phyloP scores from a whole-genome alignment of 2,329 filamentous ascomycete genomes.

The Xylariaceae sp. region DNA sequence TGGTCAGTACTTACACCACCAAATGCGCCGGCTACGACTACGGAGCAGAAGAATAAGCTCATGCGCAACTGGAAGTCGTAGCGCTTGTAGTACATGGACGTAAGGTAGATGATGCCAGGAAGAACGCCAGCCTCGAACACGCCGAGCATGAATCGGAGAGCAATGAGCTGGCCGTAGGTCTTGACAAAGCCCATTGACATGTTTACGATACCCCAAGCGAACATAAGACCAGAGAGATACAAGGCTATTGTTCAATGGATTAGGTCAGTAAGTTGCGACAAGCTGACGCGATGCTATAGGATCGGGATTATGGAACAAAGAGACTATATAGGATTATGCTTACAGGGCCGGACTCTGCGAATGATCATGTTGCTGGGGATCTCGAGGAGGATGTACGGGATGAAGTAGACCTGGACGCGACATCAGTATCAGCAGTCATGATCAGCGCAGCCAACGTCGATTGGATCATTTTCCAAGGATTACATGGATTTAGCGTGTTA shows the following conservation, averaged over 20 bases:
- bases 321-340: neutral
- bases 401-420: constrained; percentile 30
- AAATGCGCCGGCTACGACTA: constrained; percentile 39
- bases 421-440: neutral
- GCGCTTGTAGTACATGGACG: constrained; percentile 45
- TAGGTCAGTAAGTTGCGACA: neutral
- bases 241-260: constrained; percentile 7
- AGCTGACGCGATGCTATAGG: neutral
- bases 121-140: constrained; percentile 44
- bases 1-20: constrained; percentile 33
- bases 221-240: constrained; percentile 37
- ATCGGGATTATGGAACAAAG: neutral
- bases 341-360: constrained; percentile 38
- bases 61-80: constrained; percentile 45
- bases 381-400: constrained; percentile 42
- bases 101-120: constrained; percentile 42
- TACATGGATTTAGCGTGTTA: neutral
- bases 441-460: no score
- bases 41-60: constrained; percentile 40
- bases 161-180: constrained; percentile 36
- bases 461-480: no score
- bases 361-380: constrained; percentile 44
- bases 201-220: constrained; percentile 42
- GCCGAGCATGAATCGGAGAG: constrained; percentile 41
- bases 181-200: constrained; percentile 44